A percentile compares a stretch with the other conserved stretches of the same genome.
Conservation (phyloP, 495 filamentous ascomycete species). For the Aspergillus saccharolyticus region DNA sequence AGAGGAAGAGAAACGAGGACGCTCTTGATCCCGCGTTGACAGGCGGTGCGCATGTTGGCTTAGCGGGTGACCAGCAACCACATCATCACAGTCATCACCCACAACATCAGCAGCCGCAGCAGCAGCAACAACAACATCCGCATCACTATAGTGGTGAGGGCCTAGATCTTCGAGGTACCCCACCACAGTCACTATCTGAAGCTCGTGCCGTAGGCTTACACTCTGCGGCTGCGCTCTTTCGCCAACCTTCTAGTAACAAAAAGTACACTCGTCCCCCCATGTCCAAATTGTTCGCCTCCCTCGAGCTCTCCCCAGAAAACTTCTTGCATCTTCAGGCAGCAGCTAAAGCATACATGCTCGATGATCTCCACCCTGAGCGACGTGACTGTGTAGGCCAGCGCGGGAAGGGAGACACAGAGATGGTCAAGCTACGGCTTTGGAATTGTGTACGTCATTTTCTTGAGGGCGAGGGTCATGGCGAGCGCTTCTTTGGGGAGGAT, state of each 20-base stretch:
- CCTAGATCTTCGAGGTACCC: conserved; percentile 34
- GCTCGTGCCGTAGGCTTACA: conserved; percentile 50
- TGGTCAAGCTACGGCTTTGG: conserved; percentile 57
- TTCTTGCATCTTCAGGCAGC: conserved; percentile 56
- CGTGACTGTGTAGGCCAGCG: conserved; percentile 55
- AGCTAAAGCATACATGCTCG: conserved; percentile 58
- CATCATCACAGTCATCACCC: conserved; percentile 15
- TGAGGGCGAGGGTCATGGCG: conserved; percentile 50
- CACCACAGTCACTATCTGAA: conserved; percentile 38
- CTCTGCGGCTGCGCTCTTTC: conserved; percentile 55
- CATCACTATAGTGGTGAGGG: conserved; percentile 32
- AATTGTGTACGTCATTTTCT: conserved; percentile 56
- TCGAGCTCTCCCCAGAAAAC: conserved; percentile 53
- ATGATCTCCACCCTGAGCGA: conserved; percentile 51
- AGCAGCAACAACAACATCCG: conserved; percentile 21
- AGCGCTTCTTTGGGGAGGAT: conserved; percentile 51
- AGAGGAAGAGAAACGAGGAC: conserved; percentile 42
- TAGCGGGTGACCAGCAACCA: conserved; percentile 25
- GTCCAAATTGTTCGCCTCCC: conserved; percentile 54
- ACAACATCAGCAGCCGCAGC: conserved; percentile 20
- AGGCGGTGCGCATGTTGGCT: conserved; percentile 20
- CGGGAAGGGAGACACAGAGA: conserved; percentile 55
- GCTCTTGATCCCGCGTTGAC: conserved; percentile 43
- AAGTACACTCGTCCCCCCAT: conserved; percentile 60
- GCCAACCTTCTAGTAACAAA: conserved; percentile 48